Percentiles rank a stretch among this genome's conserved stretches.
Conservation (phyloP, 2,329 filamentous ascomycete genomes). For the Aspergillus tamarii region DNA sequence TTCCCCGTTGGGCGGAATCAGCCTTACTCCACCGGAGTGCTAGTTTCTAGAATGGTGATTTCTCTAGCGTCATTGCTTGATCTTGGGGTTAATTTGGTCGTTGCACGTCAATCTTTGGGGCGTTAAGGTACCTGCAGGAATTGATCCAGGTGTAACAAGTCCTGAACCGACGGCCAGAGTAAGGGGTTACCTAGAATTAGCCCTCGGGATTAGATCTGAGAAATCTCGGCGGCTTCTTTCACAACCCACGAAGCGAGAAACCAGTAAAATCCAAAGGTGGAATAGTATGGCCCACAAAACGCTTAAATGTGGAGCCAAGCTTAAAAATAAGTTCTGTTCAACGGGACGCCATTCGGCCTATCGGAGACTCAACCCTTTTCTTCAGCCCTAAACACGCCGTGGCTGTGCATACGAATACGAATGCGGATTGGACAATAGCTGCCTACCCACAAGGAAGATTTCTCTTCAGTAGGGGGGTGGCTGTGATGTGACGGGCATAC, state of each 20-base stretch:
- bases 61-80: neutral
- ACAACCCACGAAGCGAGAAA: neutral
- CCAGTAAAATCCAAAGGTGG: neutral
- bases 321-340: neutral
- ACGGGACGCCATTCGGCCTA: neutral
- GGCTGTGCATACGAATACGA: slow-evolving; percentile 5
- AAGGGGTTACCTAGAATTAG: neutral
- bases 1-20: neutral
- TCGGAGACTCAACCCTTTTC: neutral
- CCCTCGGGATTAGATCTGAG: neutral
- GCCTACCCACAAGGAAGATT: neutral
- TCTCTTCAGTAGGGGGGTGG: neutral
- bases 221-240: neutral
- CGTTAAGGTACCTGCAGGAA: neutral
- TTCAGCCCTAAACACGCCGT: neutral
- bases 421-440: neutral
- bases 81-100: neutral
- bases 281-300: neutral
- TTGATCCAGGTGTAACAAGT: neutral
- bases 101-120: neutral
- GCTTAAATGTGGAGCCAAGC: neutral
- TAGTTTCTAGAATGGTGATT: neutral
- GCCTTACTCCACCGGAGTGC: neutral
- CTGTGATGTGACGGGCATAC: neutral
- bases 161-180: neutral